phyloP scores from a whole-genome alignment of 306 rosid species.

The Vigna hirtella region DNA sequence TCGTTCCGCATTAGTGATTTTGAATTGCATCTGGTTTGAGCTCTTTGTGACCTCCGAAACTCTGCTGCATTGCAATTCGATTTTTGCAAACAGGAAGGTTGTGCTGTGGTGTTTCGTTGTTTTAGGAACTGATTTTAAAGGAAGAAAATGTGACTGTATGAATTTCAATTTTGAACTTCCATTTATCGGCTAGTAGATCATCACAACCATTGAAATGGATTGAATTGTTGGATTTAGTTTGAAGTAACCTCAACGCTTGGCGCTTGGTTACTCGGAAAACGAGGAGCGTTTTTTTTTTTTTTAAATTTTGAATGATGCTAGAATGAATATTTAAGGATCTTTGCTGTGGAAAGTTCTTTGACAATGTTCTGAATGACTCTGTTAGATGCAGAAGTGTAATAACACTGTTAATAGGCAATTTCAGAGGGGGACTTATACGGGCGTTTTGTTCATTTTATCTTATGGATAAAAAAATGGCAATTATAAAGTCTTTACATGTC shows the following conservation, averaged over 20 bases:
- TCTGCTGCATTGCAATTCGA: conserved; percentile 41
- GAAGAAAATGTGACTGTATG: conserved; percentile 17
- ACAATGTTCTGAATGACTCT: conserved; percentile 22
- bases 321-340: conserved; percentile 16
- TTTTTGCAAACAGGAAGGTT: conserved; percentile 21
- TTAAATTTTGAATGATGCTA: conserved; percentile 29
- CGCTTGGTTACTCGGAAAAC: conserved; percentile 29
- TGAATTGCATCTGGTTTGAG: conserved; percentile 38
- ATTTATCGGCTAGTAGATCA: conserved; percentile 26
- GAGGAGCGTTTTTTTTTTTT: neutral
- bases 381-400: conserved; percentile 17
- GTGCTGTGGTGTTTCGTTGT: conserved; percentile 30
- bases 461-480: neutral
- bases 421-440: conserved; percentile 2
- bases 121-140: conserved; percentile 24
- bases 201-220: conserved; percentile 3
- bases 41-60: conserved; percentile 7
- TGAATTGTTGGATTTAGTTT: conserved; percentile 34
- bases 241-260: conserved; percentile 19
- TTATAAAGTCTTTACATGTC: conserved; percentile 36
- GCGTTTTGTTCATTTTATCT: conserved; percentile 1
- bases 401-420: neutral
- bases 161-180: conserved; percentile 29
- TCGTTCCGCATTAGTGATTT: neutral
- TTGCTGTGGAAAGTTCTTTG: neutral